phyloP scores from a whole-genome alignment of 2,329 filamentous ascomycete genomes.

The Grosmannia huntii region DNA sequence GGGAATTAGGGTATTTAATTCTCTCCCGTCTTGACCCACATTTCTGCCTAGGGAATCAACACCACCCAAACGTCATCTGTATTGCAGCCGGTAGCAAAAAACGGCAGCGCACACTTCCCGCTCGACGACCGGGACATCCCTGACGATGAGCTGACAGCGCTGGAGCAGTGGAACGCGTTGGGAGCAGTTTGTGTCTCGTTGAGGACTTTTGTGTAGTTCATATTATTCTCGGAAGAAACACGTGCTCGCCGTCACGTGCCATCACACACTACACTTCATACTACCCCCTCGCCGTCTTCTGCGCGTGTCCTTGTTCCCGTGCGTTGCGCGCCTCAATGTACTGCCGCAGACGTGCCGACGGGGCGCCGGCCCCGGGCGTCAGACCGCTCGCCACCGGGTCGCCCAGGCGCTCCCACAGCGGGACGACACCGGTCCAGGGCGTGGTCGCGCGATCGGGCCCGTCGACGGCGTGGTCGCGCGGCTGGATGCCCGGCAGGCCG shows the following conservation, averaged over 20 bases:
- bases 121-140: not conserved
- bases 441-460: conserved; percentile 5
- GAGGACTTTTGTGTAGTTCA: no score
- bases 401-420: conserved; percentile 12
- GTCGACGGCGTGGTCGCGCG: conserved; percentile 7
- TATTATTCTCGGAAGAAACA: no score
- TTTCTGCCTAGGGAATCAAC: no score
- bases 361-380: conserved; percentile 5
- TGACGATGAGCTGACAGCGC: not conserved
- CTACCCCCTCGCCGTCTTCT: conserved; percentile 1
- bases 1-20: no score
- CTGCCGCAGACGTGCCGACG: conserved; percentile 3
- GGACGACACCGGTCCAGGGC: conserved; percentile 10
- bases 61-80: not conserved
- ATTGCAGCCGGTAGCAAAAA: not conserved
- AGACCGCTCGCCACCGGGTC: conserved; percentile 9
- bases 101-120: not conserved
- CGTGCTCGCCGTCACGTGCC: no score
- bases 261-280: no score
- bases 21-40: no score
- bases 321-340: conserved; percentile 6
- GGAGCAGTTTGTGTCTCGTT: no score
- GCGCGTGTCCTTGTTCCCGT: conserved; percentile 2
- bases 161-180: conserved; percentile 9
- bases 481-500: conserved; percentile 9